Conservation (phyloP, 2,329 filamentous ascomycete genomes). For the Talaromyces funiculosus region DNA sequence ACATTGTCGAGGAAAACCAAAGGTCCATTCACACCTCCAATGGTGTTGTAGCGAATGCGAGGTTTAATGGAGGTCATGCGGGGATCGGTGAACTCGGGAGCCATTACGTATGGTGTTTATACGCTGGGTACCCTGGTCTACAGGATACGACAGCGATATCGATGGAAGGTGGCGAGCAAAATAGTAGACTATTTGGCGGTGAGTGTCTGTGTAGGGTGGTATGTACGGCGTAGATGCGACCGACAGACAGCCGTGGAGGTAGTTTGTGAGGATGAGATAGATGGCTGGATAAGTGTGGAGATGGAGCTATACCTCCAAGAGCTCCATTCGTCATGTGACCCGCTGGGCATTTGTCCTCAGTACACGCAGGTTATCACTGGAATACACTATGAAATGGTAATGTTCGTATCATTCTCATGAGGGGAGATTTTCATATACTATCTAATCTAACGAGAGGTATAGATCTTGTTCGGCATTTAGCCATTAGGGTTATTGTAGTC, state of each 20-base stretch:
- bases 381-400: too few relatives aligned
- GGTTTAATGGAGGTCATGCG: constrained; percentile 56
- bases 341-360: background rate
- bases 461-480: background rate
- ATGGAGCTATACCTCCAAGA: background rate
- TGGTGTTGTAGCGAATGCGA: constrained; percentile 91
- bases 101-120: constrained; percentile 3
- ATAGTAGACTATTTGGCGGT: background rate
- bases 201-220: background rate
- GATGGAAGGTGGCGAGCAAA: background rate
- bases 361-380: background rate
- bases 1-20: constrained; percentile 97
- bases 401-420: background rate
- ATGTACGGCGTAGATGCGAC: background rate
- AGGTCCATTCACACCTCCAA: constrained; percentile 95
- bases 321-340: constrained; percentile 5
- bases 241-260: background rate
- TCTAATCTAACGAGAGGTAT: background rate
- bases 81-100: constrained; percentile 37
- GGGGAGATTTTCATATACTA: background rate
- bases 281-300: background rate
- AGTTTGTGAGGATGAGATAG: constrained; percentile 2
- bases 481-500: background rate
- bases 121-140: background rate
- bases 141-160: background rate